Evolutionary conservation across 495 filamentous ascomycete genomes (phyloP), one percentile per base, ranked within the genome.

Genomic region (Rhypophila decipiens): DNA sequence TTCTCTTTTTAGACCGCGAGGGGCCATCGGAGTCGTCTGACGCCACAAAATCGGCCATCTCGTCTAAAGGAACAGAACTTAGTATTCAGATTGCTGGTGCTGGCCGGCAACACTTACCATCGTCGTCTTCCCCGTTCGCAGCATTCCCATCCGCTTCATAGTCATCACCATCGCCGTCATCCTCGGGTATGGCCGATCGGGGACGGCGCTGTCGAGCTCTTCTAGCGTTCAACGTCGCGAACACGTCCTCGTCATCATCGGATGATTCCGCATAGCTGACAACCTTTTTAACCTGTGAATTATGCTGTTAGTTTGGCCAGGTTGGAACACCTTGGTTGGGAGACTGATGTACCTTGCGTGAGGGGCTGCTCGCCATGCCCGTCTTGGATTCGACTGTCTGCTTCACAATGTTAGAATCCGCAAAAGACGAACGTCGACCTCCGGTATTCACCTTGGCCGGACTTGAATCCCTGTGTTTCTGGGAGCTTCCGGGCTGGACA

Each of bases 41-140:
- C 18, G 88, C 90, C 39, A 94, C 69, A 57, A 95, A 95, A 58
- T 95, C 87, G 45, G 83, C 88, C 74, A 90, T 80, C 15, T 74
- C 71, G 48, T 88, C 86, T 83, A 51, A 15, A 35, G 3, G 17
- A 23, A 21, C 7, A 33, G 33, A 54, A 19, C 40, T 50, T 20
- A 53, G 44, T 7, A 24, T 43, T 21, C 36, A 24, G 20, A 53
- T 44, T 51, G 15, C 9, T 10, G 24, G 23, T 7, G 23, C 21
- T 8, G n/a, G 19, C 22, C n/a, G 10, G 24, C 2, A 5, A 39
- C 27, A 2, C n/a, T 20, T 34, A 11, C 38, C 46, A 40, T 53
- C 68, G 69, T 74, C 77, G 57, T 83, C 75, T 60, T 87, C 80
- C 41, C 84, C 78, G 19, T 85, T 79, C 21, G 73, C 72, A 5